phyloP scores from a whole-genome alignment of 176 grass and related monocot species.

The Saccharum spontaneum region DNA sequence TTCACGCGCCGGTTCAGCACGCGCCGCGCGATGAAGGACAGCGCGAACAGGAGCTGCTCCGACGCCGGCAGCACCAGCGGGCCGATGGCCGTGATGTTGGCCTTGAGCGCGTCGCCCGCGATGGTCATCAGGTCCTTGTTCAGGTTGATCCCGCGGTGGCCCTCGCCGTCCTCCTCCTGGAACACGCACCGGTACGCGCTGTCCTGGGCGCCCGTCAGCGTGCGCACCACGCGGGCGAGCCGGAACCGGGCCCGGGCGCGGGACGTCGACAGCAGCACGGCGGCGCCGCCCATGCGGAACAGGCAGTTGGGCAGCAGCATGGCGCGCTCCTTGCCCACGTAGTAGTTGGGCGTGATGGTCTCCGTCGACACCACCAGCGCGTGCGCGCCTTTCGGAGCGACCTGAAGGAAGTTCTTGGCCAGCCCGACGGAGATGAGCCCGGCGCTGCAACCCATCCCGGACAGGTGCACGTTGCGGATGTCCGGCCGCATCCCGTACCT shows the following conservation, averaged over 20 bases:
- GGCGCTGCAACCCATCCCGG: conserved; percentile 73
- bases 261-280: conserved; percentile 58
- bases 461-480: conserved; percentile 63
- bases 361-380: conserved; percentile 76
- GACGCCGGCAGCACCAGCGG: conserved; percentile 66
- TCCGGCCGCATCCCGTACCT: conserved; percentile 58
- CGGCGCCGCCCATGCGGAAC: conserved; percentile 74
- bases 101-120: conserved; percentile 71
- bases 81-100: conserved; percentile 72
- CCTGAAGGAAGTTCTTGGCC: conserved; percentile 51
- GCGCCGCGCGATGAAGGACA: conserved; percentile 60
- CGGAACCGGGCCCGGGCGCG: conserved; percentile 51
- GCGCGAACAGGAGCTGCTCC: conserved; percentile 76
- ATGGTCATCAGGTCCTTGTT: conserved; percentile 79
- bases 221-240: conserved; percentile 63
- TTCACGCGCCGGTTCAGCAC: conserved; percentile 51
- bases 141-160: conserved; percentile 61
- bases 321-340: conserved; percentile 72
- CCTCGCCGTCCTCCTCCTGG: conserved; percentile 74
- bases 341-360: conserved; percentile 86
- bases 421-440: conserved; percentile 63
- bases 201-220: conserved; percentile 65
- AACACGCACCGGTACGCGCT: conserved; percentile 70
- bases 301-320: conserved; percentile 88
- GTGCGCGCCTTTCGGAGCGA: conserved; percentile 31